Percentiles rank a stretch among this genome's conserved stretches.
phyloP scores from a whole-genome alignment of 2,329 filamentous ascomycete species.

The Byssochlamys sp. region DNA sequence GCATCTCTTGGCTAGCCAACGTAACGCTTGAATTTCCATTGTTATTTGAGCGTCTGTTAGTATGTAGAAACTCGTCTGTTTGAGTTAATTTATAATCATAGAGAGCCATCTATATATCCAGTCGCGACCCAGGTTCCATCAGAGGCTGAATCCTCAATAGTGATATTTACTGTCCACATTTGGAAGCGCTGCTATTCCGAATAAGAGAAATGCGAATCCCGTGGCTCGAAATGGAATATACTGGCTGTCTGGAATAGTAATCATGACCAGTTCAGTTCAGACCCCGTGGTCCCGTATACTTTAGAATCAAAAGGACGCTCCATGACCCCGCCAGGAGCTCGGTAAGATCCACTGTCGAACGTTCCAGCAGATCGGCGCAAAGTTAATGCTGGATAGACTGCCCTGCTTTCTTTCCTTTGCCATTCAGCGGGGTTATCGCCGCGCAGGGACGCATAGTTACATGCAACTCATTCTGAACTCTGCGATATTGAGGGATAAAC shows the following conservation, averaged over 20 bases:
- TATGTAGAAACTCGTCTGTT: too few species aligned
- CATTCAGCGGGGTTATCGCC: not conserved
- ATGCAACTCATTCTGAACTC: not conserved
- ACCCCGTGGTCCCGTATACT: not conserved
- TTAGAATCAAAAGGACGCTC: not conserved
- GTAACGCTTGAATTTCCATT: too few species aligned
- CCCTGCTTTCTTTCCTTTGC: not conserved
- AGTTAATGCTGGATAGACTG: not conserved
- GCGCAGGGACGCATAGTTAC: not conserved
- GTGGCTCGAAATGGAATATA: not conserved
- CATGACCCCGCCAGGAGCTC: not conserved
- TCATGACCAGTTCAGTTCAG: not conserved
- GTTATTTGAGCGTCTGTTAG: too few species aligned
- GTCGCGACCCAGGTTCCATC: too few species aligned
- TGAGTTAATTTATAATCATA: too few species aligned
- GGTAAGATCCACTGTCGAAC: not conserved
- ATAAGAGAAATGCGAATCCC: not conserved
- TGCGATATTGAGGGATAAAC: too few species aligned
- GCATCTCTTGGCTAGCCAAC: too few species aligned
- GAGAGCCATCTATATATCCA: too few species aligned
- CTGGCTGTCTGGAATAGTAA: not conserved
- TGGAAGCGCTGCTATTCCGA: not conserved
- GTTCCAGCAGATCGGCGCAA: not conserved
- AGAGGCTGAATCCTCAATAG: not conserved
- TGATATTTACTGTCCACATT: not conserved